Base-by-base conservation (phyloP, 2,329 filamentous ascomycete species). In the Gnomoniopsis sp. region DNA sequence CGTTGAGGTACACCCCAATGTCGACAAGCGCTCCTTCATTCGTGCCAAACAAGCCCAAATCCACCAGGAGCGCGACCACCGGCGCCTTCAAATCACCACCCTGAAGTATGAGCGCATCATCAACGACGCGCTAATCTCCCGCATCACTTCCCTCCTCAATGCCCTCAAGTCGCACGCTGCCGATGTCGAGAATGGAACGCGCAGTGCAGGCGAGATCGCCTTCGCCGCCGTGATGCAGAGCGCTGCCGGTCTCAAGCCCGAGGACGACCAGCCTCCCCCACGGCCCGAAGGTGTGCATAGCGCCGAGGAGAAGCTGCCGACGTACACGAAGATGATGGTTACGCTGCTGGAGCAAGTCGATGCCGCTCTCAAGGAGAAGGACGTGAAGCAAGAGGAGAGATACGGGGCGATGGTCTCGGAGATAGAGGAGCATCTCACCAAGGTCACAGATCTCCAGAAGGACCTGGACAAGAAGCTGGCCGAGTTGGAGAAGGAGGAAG, bases 311-410 rank as follows among this genome's bases (percentile, higher is more conserved):
- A 86, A 82, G 68, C 85, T 90, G 66, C 91, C 90, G 0, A 89
- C 88, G 15, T 99, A 96, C 71, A 95, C 91, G 43, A 91, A 96
- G 79, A 99, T 99, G 95, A 93, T 99, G 89, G 90, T 90, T n/a
- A 86, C 88, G n/a, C 75, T 99, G 67, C 83, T 98, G 21, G 95
- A 99, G 68, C 90, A 96, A 74, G 92, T 98, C 46, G 97, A 96
- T 68, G 81, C 85, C 74, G 86, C 90, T 53, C 80, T 96, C 38
- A 90, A 93, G 57, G 89, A 92, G 70, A 89, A 89, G 73, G 86
- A 88, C 62, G 78, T 83, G 0, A 77, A 79, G 43, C 80, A 83
- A 0, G 80, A 83, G 21, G 84, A 88, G 65, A 78, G 90, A 53
- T 92, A 90, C 70, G 79, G 83, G 50, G 88, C 83, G 54, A 97